Conservation (phyloP, 192 early-diverging fungal species). For the Backusella westeae region DNA sequence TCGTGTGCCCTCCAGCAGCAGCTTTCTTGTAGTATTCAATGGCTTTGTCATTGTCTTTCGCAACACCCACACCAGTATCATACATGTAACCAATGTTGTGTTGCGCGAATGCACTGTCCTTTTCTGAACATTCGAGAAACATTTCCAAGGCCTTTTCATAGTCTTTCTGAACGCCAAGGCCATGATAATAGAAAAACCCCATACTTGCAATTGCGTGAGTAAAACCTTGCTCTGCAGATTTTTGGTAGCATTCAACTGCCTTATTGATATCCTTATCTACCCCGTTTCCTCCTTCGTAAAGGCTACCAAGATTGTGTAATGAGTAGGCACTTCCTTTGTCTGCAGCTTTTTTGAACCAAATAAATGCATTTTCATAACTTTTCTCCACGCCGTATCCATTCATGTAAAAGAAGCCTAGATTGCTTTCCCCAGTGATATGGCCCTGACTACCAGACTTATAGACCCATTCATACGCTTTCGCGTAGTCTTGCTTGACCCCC, state of each 20-base stretch:
- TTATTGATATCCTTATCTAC: constrained; percentile 56
- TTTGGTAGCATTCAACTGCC: constrained; percentile 68
- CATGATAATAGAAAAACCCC: constrained; percentile 87
- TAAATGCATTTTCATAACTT: not conserved
- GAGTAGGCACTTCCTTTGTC: constrained; percentile 17
- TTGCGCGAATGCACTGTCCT: constrained; percentile 60
- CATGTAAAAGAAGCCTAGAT: not conserved
- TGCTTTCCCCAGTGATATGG: not conserved
- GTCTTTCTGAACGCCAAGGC: constrained; percentile 72
- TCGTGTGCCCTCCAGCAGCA: constrained; percentile 61
- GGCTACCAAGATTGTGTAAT: constrained; percentile 25
- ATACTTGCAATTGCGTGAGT: constrained; percentile 72
- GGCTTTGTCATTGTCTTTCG: constrained; percentile 55
- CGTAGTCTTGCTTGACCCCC: not conserved
- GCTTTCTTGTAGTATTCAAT: constrained; percentile 66
- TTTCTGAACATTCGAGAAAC: constrained; percentile 66
- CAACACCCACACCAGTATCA: constrained; percentile 60
- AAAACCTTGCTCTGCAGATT: constrained; percentile 62
- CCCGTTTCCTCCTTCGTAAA: constrained; percentile 40
- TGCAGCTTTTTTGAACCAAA: not conserved
- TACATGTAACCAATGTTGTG: constrained; percentile 83
- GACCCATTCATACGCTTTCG: not conserved
- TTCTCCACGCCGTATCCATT: not conserved
- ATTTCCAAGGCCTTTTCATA: constrained; percentile 64
- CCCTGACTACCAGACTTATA: not conserved